Evolutionary conservation across 2,329 filamentous ascomycete genomes (phyloP), one percentile per base, ranked within the genome.

Genomic region (Fusarium aywerte): DNA sequence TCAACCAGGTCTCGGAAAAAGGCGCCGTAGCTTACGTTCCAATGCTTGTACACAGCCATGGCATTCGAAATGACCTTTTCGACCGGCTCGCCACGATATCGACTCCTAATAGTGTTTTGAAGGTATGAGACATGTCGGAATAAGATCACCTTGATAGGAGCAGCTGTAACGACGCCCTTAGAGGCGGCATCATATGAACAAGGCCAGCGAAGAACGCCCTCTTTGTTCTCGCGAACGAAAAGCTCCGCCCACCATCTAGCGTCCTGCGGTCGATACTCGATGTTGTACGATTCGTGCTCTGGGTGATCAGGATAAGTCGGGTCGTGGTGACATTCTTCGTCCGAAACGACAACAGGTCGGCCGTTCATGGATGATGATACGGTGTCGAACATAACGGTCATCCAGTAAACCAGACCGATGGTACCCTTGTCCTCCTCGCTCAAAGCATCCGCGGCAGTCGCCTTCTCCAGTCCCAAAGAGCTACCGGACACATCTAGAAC

Each of bases 361-460:
- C 74, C 65, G 53, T 84, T 80, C 78, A 88, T 85, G 3, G 84
- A 84, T 1, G 86, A 81, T 1, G 84, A 86, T 16, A 87, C 74
- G 0, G 85, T 87, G 71, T 88, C 85, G 39, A 86, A 85, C 85
- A 88, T 88, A 45, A 87, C 78, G 1, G 83, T 84, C 40, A 89
- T 77, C 86, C 86, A 89, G 71, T 85, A 87, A 15, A 88, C 73
- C 12, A 88, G 75, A n/a, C 84, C 80, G 27, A 88, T 78, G 0
- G 86, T 87, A 21, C 80, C 74, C 18, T 73, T 74, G 20, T 80
- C 76, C 55, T 60, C 78, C 71, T 39, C 77, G 18, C 59, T 75
- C 42, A 73, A 25, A 13, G 68, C 53, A 29, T 73, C 72, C 5
- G 59, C 54, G 10, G 62, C 42, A n/a, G 62, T 65, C 5, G 66